Conservation (phyloP, 306 rosid genomes). For the Begonia fuchsioides region DNA sequence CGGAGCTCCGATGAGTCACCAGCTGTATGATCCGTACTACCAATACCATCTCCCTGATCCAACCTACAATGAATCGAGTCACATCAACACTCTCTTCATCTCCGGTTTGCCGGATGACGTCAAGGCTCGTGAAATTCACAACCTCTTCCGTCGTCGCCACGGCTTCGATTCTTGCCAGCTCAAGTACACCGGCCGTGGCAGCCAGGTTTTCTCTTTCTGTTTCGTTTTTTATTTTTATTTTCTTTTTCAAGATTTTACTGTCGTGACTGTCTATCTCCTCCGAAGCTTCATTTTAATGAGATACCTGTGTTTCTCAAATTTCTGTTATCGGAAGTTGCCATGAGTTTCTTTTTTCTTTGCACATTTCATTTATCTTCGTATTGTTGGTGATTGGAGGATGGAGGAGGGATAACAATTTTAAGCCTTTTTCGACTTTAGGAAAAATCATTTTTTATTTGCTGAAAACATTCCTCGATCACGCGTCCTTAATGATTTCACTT, state of each 20-base stretch:
- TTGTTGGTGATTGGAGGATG: too few species aligned
- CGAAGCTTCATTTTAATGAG: too few species aligned
- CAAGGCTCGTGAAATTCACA: constrained; percentile 91
- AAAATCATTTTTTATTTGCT: too few species aligned
- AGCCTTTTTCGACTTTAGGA: too few species aligned
- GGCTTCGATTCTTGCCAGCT: constrained; percentile 95
- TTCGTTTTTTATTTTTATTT: not conserved
- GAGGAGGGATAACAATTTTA: too few species aligned
- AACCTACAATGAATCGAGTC: constrained; percentile 31
- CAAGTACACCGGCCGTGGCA: constrained; percentile 95
- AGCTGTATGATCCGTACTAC: constrained; percentile 54
- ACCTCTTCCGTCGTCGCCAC: constrained; percentile 90
- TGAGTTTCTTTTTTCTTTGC: too few species aligned
- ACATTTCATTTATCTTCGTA: too few species aligned
- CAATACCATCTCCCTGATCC: constrained; percentile 29
- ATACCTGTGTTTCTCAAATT: too few species aligned
- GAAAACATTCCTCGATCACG: too few species aligned
- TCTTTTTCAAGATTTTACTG: not conserved
- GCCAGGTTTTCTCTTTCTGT: constrained; percentile 30
- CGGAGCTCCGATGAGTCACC: constrained; percentile 38
- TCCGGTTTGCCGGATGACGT: constrained; percentile 97
- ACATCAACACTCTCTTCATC: constrained; percentile 79
- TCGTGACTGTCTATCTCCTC: too few species aligned
- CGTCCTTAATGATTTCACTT: too few species aligned
- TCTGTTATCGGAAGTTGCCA: too few species aligned